These are phyloP conservation scores for Wickerhamiella alocasiicola DNA, from an alignment of 805 yeast genomes.

Conservation along the genomic window DNA sequence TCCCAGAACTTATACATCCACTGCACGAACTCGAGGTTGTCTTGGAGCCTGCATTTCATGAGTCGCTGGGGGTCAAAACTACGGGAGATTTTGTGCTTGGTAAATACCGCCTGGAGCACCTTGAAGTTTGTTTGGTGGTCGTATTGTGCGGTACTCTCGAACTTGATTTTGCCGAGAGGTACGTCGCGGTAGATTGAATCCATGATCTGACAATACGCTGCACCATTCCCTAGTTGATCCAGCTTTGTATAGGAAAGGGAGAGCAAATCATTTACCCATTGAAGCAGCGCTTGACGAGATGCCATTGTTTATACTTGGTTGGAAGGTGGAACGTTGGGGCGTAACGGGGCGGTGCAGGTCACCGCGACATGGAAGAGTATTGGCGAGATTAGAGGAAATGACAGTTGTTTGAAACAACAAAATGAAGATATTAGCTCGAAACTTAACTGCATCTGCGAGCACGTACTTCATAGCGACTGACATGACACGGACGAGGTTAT, in stretches of 20 bases:
- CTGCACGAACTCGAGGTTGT: slow-evolving; percentile 85
- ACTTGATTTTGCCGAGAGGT: slow-evolving; percentile 68
- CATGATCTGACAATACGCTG: slow-evolving; percentile 83
- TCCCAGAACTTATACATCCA: slow-evolving; percentile 82
- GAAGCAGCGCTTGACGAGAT: slow-evolving; percentile 69
- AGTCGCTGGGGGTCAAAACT: slow-evolving; percentile 69
- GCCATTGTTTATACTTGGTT: slow-evolving; percentile 11
- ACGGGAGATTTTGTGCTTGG: slow-evolving; percentile 55
- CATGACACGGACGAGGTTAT: no score
- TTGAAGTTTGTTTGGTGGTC: slow-evolving; percentile 74
- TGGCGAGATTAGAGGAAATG: no score
- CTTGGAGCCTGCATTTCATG: slow-evolving; percentile 82
- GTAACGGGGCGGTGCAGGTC: no score
- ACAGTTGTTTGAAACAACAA: no score
- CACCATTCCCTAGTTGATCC: slow-evolving; percentile 93
- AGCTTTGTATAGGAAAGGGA: slow-evolving; percentile 57
- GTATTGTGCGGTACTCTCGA: slow-evolving; percentile 56
- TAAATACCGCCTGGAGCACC: slow-evolving; percentile 69
- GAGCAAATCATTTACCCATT: slow-evolving; percentile 71
- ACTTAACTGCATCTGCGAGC: no score
- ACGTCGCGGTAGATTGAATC: slow-evolving; percentile 76
- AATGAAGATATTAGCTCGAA: no score
- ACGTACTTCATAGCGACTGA: no score
- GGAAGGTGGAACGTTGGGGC: no score
- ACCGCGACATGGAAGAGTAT: no score